Percentiles rank a stretch among this genome's conserved stretches.
Conservation (phyloP, 768 basidiomycete genomes). For the Mycena filopes region DNA sequence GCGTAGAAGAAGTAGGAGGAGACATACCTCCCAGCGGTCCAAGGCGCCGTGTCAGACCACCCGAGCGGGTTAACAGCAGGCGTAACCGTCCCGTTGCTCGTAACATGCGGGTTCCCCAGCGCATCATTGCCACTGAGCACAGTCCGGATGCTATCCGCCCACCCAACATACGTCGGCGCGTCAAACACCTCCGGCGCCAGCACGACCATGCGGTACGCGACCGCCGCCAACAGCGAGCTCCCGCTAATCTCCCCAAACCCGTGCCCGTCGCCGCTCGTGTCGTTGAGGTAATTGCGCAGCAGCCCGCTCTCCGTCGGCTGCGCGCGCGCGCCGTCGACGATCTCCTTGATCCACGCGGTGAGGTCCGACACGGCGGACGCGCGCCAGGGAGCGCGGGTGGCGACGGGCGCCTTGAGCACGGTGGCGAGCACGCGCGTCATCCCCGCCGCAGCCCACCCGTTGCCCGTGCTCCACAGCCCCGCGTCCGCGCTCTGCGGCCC, state of each 20-base stretch:
- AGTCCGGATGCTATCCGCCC: slow-evolving; percentile 39
- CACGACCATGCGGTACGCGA: slow-evolving; percentile 48
- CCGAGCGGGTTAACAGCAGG: slow-evolving; percentile 53
- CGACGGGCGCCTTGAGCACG: slow-evolving; percentile 50
- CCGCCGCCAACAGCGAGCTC: slow-evolving; percentile 50
- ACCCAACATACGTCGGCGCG: slow-evolving; percentile 32
- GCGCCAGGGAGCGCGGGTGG: slow-evolving; percentile 35
- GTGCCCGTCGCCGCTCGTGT: slow-evolving; percentile 34
- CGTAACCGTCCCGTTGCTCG: slow-evolving; percentile 41
- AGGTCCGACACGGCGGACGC: slow-evolving; percentile 42
- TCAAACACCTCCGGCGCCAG: slow-evolving; percentile 30
- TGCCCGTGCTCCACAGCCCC: slow-evolving; percentile 37
- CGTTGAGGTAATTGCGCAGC: slow-evolving; percentile 54
- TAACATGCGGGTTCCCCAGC: slow-evolving; percentile 36
- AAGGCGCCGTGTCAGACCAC: slow-evolving; percentile 49
- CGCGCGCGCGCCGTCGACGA: slow-evolving; percentile 52
- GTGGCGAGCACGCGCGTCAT: slow-evolving; percentile 50
- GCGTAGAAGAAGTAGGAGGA: neutral
- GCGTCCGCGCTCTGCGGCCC: slow-evolving; percentile 34
- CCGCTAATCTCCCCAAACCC: slow-evolving; percentile 59
- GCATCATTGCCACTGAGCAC: slow-evolving; percentile 15
- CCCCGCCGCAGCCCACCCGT: slow-evolving; percentile 37
- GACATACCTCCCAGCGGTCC: slow-evolving; percentile 42
- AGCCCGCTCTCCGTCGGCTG: slow-evolving; percentile 45
- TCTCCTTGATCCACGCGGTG: slow-evolving; percentile 54